Percentiles rank a stretch among this genome's conserved stretches.
Evolutionary conservation across 164 flowering plant species (phyloP).

Genomic region (Aristolochia fimbriata): DNA sequence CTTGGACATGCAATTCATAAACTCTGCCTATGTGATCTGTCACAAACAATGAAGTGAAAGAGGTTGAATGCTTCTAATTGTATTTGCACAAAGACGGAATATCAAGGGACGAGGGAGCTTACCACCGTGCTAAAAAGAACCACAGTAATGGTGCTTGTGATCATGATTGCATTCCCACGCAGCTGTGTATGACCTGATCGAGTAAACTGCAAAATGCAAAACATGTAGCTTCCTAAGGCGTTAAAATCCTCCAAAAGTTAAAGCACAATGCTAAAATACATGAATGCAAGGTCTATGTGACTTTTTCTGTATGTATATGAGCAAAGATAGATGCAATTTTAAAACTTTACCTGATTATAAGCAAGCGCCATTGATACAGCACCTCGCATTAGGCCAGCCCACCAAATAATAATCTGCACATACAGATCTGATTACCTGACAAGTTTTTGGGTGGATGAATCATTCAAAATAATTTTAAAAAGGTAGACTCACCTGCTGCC

Average conservation of each 20-base stretch:
- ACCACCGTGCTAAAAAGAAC: slow-evolving; percentile 96
- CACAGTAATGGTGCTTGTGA: slow-evolving; percentile 88
- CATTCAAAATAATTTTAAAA: not conserved
- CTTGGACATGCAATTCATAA: too few relatives aligned
- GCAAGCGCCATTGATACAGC: slow-evolving; percentile 55
- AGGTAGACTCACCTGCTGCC: slow-evolving; percentile 26
- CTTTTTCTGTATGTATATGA: too few relatives aligned
- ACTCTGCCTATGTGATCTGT: too few relatives aligned
- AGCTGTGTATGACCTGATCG: slow-evolving; percentile 57
- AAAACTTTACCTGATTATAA: slow-evolving; percentile 35
- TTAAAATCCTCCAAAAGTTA: not conserved
- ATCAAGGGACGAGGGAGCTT: slow-evolving; percentile 19
- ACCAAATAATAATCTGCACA: slow-evolving; percentile 41
- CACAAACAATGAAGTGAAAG: not conserved
- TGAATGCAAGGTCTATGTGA: not conserved
- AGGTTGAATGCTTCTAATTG: not conserved
- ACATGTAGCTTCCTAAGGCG: not conserved
- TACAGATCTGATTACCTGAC: too few relatives aligned
- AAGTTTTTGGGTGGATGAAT: not conserved
- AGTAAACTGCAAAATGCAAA: slow-evolving; percentile 52
- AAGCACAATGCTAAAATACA: too few relatives aligned
- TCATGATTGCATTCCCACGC: slow-evolving; percentile 73
- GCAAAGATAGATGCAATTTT: not conserved
- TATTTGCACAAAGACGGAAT: not conserved
- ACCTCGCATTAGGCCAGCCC: slow-evolving; percentile 62